Percentiles rank a stretch among this genome's conserved stretches.
Evolutionary conservation across 345 rosid species (phyloP).

Genomic region (Eucalyptus regnans): DNA sequence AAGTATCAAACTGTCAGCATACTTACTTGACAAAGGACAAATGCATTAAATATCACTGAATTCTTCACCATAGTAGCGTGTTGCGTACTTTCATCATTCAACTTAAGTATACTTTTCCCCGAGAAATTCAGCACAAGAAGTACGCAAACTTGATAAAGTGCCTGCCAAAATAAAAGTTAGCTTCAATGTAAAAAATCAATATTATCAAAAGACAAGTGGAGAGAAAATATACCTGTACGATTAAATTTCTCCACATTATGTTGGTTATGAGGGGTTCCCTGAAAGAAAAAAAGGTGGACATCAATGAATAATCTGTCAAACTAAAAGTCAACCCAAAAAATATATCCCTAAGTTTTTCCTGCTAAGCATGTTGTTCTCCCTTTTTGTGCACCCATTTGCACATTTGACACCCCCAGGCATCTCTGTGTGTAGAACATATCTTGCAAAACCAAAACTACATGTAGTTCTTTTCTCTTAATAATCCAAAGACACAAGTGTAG

Average conservation of each 20-base stretch:
- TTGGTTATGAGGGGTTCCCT: slow-evolving; percentile 6
- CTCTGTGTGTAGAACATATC: not conserved
- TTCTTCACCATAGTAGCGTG: not conserved
- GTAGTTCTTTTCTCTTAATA: not conserved
- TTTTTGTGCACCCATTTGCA: not conserved
- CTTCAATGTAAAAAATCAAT: not conserved
- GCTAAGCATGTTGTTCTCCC: not conserved
- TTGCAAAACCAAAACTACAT: not conserved
- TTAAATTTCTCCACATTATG: slow-evolving; percentile 11
- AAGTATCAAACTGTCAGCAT: not conserved
- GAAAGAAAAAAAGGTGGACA: not conserved
- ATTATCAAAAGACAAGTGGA: not conserved
- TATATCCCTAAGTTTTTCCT: not conserved
- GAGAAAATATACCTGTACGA: slow-evolving; percentile 8
- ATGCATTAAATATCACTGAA: slow-evolving; percentile 9
- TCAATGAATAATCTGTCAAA: not conserved
- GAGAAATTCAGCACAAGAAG: slow-evolving; percentile 3
- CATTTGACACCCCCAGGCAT: not conserved
- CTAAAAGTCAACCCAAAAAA: not conserved
- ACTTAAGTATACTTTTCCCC: not conserved
- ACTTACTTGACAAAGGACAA: slow-evolving; percentile 10
- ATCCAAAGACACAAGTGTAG: not conserved
- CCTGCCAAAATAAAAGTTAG: slow-evolving; percentile 23
- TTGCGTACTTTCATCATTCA: slow-evolving; percentile 8
- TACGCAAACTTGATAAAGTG: slow-evolving; percentile 14